A percentile compares a stretch with the other conserved stretches of the same genome.
phyloP scores from a whole-genome alignment of 176 grass and related monocot species.

The bread wheat (Triticum aestivum) region DNA sequence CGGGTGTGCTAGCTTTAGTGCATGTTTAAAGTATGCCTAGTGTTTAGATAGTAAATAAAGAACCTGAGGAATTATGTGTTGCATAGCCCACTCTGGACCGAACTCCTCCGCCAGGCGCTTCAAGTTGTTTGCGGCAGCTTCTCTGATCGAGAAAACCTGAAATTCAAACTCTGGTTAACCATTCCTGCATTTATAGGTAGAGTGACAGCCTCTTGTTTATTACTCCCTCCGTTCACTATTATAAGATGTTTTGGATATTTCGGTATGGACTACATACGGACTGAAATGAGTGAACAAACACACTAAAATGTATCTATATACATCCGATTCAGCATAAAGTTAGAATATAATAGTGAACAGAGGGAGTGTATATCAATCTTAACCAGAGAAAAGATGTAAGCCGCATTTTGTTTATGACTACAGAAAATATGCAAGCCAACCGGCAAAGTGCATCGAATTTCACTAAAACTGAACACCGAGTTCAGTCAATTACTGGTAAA shows the following conservation, averaged over 20 bases:
- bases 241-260: too few species aligned
- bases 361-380: neutral
- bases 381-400: neutral
- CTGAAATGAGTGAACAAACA: too few species aligned
- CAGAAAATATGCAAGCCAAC: neutral
- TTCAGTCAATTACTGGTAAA: neutral
- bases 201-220: neutral
- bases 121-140: constrained; percentile 91
- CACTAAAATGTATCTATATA: too few species aligned
- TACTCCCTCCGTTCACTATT: neutral
- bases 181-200: neutral
- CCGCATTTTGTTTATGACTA: neutral
- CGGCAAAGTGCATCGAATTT: neutral
- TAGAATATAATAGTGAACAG: too few species aligned
- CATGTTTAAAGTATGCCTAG: neutral
- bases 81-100: constrained; percentile 94
- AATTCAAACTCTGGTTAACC: constrained; percentile 10
- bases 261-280: too few species aligned
- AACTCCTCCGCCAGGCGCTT: constrained; percentile 95
- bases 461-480: neutral
- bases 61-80: constrained; percentile 95
- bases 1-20: neutral
- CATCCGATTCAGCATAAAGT: too few species aligned
- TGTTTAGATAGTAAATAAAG: neutral
- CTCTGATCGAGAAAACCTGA: constrained; percentile 94